Evolutionary conservation across 1,139 yeast genomes (phyloP).

Genomic region (Taiozyma sp.): DNA sequence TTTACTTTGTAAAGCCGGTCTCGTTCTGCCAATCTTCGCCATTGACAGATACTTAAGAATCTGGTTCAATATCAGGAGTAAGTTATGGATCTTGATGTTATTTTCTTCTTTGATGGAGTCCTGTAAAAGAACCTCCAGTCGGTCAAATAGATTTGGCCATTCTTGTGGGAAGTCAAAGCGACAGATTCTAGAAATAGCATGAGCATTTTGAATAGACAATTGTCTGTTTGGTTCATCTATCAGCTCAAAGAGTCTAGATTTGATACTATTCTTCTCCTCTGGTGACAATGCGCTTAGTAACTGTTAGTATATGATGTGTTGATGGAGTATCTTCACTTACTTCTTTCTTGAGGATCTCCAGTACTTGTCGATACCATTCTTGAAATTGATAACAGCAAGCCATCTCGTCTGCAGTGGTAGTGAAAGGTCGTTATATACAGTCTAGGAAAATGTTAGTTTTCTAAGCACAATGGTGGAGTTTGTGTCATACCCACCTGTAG

Average conservation of each 20-base stretch:
- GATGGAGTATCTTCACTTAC: constrained; percentile 4
- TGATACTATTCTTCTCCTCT: constrained; percentile 66
- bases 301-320: constrained; percentile 8
- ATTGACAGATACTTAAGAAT: constrained; percentile 66
- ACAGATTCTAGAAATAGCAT: constrained; percentile 70
- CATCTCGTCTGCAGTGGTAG: constrained; percentile 66
- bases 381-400: constrained; percentile 83
- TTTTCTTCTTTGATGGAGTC: constrained; percentile 36
- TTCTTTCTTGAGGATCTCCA: constrained; percentile 67
- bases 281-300: constrained; percentile 41
- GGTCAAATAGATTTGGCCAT: constrained; percentile 79
- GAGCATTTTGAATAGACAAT: constrained; percentile 76
- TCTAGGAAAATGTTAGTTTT: constrained; percentile 14
- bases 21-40: constrained; percentile 77
- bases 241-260: constrained; percentile 49
- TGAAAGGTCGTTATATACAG: constrained; percentile 54
- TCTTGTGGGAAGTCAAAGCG: constrained; percentile 81
- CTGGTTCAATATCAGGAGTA: constrained; percentile 66
- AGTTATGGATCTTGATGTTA: constrained; percentile 50
- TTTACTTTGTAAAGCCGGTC: constrained; percentile 71
- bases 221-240: constrained; percentile 69
- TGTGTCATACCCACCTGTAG: constrained; percentile 37
- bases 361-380: constrained; percentile 76
- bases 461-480: not conserved
- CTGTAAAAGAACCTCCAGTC: constrained; percentile 45